Evolutionary conservation across 2,329 filamentous ascomycete genomes (phyloP).

Genomic region (Paracamarosporium sp.): DNA sequence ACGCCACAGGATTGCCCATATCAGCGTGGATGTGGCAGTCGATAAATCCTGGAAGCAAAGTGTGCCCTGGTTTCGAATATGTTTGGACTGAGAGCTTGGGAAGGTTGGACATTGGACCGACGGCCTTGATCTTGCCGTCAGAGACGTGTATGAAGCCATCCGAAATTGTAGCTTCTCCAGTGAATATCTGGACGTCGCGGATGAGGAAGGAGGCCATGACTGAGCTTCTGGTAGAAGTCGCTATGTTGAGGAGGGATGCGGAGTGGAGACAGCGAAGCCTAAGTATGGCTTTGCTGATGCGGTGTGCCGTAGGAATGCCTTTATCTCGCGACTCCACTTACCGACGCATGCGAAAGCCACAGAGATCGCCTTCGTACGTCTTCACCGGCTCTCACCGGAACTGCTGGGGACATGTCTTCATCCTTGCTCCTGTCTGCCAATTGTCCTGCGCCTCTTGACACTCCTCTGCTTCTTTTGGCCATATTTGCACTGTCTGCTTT

Average conservation of each 20-base stretch:
- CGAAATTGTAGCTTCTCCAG: slow-evolving; percentile 51
- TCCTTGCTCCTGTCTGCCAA: no score
- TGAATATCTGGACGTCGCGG: slow-evolving; percentile 55
- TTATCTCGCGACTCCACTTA: background rate
- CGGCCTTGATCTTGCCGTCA: slow-evolving; percentile 49
- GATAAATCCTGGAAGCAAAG: slow-evolving; percentile 58
- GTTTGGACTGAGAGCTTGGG: slow-evolving; percentile 25
- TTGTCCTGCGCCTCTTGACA: no score
- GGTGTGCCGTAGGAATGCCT: background rate
- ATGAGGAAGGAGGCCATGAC: slow-evolving; percentile 48
- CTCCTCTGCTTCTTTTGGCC: no score
- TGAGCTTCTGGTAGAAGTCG: background rate
- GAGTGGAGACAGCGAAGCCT: background rate
- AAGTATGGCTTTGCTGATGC: background rate
- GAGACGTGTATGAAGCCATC: slow-evolving; percentile 51
- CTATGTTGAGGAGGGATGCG: background rate
- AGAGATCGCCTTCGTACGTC: background rate
- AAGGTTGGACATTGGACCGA: slow-evolving; percentile 29
- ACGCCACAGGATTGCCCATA: slow-evolving; percentile 46
- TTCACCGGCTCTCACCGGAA: background rate
- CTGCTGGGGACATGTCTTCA: background rate
- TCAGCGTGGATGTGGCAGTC: slow-evolving; percentile 59
- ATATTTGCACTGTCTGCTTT: no score
- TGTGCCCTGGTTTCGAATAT: slow-evolving; percentile 55
- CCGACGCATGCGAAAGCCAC: background rate